These are phyloP conservation scores for Aspergillus pseudoviridinutans DNA, from an alignment of 2,329 filamentous ascomycete species.

Conservation along the genomic window DNA sequence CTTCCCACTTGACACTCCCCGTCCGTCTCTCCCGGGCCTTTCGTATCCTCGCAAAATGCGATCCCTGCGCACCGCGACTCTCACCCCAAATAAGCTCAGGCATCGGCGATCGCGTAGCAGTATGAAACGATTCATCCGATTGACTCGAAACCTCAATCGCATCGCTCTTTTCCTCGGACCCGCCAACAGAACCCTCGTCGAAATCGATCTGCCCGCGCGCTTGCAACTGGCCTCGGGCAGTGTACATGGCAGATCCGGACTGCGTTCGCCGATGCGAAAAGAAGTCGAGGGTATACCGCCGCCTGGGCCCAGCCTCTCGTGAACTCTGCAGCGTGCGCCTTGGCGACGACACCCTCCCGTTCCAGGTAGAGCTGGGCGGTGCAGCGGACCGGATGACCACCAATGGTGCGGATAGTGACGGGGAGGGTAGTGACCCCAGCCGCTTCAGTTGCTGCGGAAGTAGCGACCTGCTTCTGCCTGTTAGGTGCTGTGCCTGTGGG, in stretches of 20 bases:
- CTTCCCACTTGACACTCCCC: constrained; percentile 8
- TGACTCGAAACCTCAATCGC: background rate
- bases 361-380: background rate
- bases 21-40: constrained; percentile 3
- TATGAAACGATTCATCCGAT: constrained; percentile 7
- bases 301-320: background rate
- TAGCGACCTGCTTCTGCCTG: background rate
- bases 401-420: background rate
- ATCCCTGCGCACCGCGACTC: background rate
- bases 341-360: background rate
- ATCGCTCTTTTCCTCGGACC: background rate
- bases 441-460: background rate
- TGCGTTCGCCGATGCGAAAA: background rate
- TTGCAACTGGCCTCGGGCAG: background rate
- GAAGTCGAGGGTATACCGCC: background rate
- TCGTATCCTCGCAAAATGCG: constrained; percentile 4
- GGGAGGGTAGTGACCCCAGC: background rate
- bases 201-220: background rate
- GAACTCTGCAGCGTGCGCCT: background rate
- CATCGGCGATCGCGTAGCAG: background rate
- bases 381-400: background rate
- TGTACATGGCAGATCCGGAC: background rate
- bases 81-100: background rate
- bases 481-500: too few species aligned
- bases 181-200: background rate